These are phyloP conservation scores for Vicia villosa DNA, from an alignment of 306 rosid genomes.

Conservation along the genomic window DNA sequence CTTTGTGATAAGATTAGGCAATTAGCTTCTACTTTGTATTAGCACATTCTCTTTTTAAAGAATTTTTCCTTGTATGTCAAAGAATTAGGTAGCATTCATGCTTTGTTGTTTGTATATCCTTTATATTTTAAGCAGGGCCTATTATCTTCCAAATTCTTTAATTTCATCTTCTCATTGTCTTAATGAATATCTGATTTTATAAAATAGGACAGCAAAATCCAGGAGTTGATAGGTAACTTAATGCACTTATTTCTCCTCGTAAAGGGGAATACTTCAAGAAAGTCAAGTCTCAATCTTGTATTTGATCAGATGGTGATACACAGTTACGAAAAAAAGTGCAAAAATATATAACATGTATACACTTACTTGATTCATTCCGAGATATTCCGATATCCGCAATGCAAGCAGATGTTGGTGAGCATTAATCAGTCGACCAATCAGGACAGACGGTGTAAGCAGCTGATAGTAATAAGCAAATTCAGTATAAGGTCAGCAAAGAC, in stretches of 20 bases:
- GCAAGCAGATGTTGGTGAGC: slow-evolving; percentile 90
- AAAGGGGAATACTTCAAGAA: slow-evolving; percentile 1
- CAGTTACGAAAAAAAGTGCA: slow-evolving; percentile 5
- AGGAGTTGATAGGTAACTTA: neutral
- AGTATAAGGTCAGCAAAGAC: slow-evolving; percentile 38
- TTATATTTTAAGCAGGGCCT: neutral
- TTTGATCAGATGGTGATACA: neutral
- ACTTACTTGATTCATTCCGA: slow-evolving; percentile 90
- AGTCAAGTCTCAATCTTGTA: slow-evolving; percentile 15
- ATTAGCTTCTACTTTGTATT: slow-evolving; percentile 20
- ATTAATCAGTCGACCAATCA: slow-evolving; percentile 89
- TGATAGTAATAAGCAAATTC: slow-evolving; percentile 57
- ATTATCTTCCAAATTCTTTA: slow-evolving; percentile 9
- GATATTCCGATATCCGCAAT: slow-evolving; percentile 85
- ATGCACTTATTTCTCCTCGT: neutral
- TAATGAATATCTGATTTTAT: neutral
- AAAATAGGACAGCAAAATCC: slow-evolving; percentile 6
- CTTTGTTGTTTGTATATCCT: neutral
- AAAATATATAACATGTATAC: slow-evolving; percentile 9
- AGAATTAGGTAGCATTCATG: slow-evolving; percentile 2
- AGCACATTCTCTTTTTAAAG: neutral
- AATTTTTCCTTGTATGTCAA: neutral
- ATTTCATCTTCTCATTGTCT: neutral
- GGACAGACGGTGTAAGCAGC: slow-evolving; percentile 91
- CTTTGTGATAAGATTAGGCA: neutral